Percentiles rank a stretch among this genome's conserved stretches.
phyloP scores from a whole-genome alignment of 1,284 basidiomycete species.

The Rhodofomes roseus region DNA sequence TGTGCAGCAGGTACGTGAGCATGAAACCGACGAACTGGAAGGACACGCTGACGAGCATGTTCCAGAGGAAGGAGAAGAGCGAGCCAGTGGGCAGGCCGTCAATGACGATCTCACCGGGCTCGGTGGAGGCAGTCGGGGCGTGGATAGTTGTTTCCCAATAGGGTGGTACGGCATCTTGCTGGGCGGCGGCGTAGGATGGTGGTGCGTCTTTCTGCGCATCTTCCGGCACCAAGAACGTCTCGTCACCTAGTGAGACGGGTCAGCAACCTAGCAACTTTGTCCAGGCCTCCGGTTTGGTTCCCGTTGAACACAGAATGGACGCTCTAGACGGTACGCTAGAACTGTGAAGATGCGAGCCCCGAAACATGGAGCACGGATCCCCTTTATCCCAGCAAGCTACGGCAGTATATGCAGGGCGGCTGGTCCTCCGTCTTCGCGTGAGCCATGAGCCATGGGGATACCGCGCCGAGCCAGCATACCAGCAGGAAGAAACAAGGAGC shows the following conservation, averaged over 20 bases:
- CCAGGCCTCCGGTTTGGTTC: not conserved
- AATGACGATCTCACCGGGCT: conserved; percentile 67
- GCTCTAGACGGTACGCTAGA: no score
- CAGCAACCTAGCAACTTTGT: not conserved
- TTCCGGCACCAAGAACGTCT: conserved; percentile 72
- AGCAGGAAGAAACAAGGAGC: no score
- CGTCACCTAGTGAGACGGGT: conserved; percentile 51
- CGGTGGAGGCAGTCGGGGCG: conserved; percentile 54
- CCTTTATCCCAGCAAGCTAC: no score
- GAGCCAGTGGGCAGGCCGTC: conserved; percentile 76
- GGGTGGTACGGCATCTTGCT: conserved; percentile 92
- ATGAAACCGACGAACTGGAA: conserved; percentile 99
- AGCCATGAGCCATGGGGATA: no score
- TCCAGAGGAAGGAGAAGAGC: conserved; percentile 89
- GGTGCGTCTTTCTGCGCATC: conserved; percentile 79
- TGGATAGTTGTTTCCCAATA: conserved; percentile 99
- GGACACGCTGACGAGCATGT: conserved; percentile 88
- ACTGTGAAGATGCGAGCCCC: no score
- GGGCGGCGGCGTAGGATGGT: conserved; percentile 86
- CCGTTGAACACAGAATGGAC: no score
- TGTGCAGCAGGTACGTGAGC: conserved; percentile 90
- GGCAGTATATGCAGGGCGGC: no score
- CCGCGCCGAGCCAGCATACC: no score
- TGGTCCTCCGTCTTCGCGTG: no score
- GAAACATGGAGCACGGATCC: no score